Evolutionary conservation across 306 rosid species (phyloP).

Genomic region (Vigna nakashimae): DNA sequence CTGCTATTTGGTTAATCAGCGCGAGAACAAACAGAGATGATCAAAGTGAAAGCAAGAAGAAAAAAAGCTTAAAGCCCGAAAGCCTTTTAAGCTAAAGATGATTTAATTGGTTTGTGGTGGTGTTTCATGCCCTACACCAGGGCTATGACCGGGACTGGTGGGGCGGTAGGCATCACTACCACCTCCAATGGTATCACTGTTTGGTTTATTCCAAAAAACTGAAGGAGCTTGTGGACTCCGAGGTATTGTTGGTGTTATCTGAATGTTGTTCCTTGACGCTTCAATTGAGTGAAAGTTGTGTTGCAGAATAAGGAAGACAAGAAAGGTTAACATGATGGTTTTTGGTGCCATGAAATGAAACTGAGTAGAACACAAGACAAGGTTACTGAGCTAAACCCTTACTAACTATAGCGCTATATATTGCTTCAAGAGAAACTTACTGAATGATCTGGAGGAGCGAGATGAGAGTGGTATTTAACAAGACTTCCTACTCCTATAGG

Average conservation of each 20-base stretch:
- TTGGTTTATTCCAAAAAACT: constrained; percentile 37
- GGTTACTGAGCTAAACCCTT: neutral
- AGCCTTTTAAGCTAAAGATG: neutral
- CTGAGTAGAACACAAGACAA: neutral
- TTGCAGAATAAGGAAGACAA: constrained; percentile 46
- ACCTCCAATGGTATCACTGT: constrained; percentile 27
- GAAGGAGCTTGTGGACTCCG: constrained; percentile 54
- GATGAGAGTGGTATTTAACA: constrained; percentile 61
- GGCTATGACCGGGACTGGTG: constrained; percentile 66
- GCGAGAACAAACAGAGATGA: neutral
- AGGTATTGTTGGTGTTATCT: constrained; percentile 41
- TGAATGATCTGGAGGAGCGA: neutral
- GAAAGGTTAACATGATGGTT: constrained; percentile 36
- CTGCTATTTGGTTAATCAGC: neutral
- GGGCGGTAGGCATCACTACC: constrained; percentile 59
- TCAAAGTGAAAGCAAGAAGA: neutral
- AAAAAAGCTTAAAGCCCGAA: neutral
- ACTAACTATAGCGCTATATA: neutral
- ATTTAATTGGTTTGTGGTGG: constrained; percentile 41
- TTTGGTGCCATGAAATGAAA: constrained; percentile 48
- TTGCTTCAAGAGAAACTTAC: neutral
- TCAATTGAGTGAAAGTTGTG: constrained; percentile 37
- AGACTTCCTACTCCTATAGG: constrained; percentile 33
- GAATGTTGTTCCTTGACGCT: constrained; percentile 52
- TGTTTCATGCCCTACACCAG: constrained; percentile 54